These are phyloP conservation scores for Aspergillus glaucus DNA, from an alignment of 2,329 filamentous ascomycete species.

Conservation along the genomic window DNA sequence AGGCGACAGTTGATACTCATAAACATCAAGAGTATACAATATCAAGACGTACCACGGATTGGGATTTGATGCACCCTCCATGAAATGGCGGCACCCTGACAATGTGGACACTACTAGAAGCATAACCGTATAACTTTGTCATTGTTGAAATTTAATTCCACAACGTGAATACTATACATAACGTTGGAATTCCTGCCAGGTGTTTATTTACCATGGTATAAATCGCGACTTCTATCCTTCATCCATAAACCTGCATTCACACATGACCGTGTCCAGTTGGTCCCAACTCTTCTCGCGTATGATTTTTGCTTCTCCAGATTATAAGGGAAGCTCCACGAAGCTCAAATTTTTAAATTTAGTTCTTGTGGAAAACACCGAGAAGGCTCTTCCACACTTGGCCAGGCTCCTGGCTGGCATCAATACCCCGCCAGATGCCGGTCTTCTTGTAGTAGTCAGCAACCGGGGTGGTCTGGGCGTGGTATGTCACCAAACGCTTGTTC, in stretches of 20 bases:
- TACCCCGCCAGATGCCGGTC: constrained; percentile 90
- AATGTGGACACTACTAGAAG: no score
- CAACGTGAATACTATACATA: constrained; percentile 29
- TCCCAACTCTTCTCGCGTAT: not conserved
- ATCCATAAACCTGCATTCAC: not conserved
- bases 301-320: not conserved
- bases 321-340: not conserved
- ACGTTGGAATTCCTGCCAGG: constrained; percentile 12
- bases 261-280: not conserved
- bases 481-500: constrained; percentile 88
- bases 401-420: constrained; percentile 94
- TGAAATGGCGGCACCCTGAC: no score
- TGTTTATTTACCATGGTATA: constrained; percentile 9
- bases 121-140: no score
- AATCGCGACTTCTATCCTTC: not conserved
- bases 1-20: no score
- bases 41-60: no score
- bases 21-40: no score
- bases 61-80: no score
- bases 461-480: constrained; percentile 87
- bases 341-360: constrained; percentile 22
- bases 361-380: constrained; percentile 71
- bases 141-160: not conserved
- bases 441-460: constrained; percentile 96
- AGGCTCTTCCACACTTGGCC: constrained; percentile 93